Conservation (phyloP, 306 rosid species). For the Lathyrus tuberosus region DNA sequence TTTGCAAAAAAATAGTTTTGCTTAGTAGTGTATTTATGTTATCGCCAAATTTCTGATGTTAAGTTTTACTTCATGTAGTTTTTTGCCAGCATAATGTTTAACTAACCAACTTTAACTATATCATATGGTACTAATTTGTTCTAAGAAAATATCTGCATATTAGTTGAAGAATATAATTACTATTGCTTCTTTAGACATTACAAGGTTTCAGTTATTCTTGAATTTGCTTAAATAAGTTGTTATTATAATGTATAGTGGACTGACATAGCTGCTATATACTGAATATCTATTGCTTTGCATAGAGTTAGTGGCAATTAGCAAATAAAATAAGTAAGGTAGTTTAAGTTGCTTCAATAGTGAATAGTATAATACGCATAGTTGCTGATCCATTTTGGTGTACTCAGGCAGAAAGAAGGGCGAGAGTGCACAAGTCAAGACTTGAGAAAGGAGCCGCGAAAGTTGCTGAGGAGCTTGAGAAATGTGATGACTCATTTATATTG, state of each 20-base stretch:
- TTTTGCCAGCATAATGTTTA: background rate
- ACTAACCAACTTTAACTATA: background rate
- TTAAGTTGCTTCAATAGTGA: background rate
- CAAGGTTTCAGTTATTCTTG: conserved; percentile 24
- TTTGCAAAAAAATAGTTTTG: background rate
- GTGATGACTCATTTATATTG: conserved; percentile 47
- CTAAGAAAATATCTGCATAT: background rate
- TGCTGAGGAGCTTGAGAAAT: conserved; percentile 90
- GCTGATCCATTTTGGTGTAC: conserved; percentile 38
- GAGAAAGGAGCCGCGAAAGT: conserved; percentile 95
- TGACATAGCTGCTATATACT: conserved; percentile 4
- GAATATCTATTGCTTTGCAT: conserved; percentile 10
- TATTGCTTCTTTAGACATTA: conserved; percentile 10
- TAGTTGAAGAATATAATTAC: conserved; percentile 25
- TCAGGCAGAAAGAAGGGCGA: conserved; percentile 78
- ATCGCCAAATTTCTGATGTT: conserved; percentile 6
- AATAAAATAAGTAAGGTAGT: background rate
- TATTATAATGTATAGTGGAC: conserved; percentile 20
- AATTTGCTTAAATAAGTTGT: conserved; percentile 9
- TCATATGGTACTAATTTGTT: conserved; percentile 8
- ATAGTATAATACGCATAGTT: background rate
- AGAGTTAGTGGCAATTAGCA: background rate
- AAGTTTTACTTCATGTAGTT: conserved; percentile 4
- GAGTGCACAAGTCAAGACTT: conserved; percentile 78
- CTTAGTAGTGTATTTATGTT: background rate